Conservation (phyloP, 192 early-diverging fungal species). For the Backusella macrospora region DNA sequence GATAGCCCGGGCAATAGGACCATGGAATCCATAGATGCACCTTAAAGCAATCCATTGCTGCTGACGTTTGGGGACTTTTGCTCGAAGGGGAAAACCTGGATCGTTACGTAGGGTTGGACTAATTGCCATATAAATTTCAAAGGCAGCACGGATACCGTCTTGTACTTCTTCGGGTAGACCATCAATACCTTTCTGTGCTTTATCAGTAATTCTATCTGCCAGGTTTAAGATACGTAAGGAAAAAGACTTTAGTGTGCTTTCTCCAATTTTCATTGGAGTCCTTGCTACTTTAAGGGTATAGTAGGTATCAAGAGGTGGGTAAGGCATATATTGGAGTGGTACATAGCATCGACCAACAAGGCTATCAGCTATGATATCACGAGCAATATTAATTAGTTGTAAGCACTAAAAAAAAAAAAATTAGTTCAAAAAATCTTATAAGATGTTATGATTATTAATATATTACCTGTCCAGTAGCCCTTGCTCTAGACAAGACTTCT, state of each 20-base stretch:
- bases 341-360: slow-evolving; percentile 46
- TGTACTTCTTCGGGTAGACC: slow-evolving; percentile 42
- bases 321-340: slow-evolving; percentile 41
- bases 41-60: slow-evolving; percentile 35
- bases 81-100: slow-evolving; percentile 40
- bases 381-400: slow-evolving; percentile 58
- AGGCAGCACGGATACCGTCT: slow-evolving; percentile 44
- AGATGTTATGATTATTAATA: not conserved
- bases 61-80: slow-evolving; percentile 29
- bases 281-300: slow-evolving; percentile 10
- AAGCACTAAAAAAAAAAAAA: slow-evolving; percentile 29
- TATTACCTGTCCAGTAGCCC: slow-evolving; percentile 42
- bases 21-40: slow-evolving; percentile 35
- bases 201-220: slow-evolving; percentile 31
- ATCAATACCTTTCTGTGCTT: slow-evolving; percentile 41
- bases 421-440: not conserved
- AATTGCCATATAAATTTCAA: slow-evolving; percentile 51
- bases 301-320: slow-evolving; percentile 1
- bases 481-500: slow-evolving; percentile 29
- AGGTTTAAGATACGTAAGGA: slow-evolving; percentile 34
- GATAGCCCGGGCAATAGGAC: slow-evolving; percentile 16
- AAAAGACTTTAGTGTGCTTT: slow-evolving; percentile 22
- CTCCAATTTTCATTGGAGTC: slow-evolving; percentile 16
- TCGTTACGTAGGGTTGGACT: slow-evolving; percentile 37
- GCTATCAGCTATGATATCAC: slow-evolving; percentile 51